phyloP scores from a whole-genome alignment of 805 yeast species.

The Wickerhamiella kurtzmanii region DNA sequence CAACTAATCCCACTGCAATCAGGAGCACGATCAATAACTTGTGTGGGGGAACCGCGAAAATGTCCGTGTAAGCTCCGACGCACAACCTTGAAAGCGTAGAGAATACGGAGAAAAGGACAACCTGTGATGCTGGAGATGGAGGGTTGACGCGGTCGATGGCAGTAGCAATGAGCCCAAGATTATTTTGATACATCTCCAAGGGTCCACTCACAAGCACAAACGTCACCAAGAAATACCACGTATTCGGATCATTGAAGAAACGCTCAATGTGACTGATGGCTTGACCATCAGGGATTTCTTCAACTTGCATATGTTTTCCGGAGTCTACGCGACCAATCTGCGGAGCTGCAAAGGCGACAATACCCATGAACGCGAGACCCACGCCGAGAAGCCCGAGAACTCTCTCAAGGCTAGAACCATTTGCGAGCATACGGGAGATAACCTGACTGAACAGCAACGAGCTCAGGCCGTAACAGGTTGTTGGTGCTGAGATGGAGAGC shows the following conservation, averaged over 20 bases:
- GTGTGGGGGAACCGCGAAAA: conserved; percentile 29
- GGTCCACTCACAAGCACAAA: conserved; percentile 68
- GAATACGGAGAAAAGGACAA: conserved; percentile 45
- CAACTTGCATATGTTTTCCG: background rate
- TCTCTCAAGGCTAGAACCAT: background rate
- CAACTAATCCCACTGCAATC: conserved; percentile 22
- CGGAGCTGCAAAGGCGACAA: conserved; percentile 19
- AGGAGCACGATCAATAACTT: conserved; percentile 22
- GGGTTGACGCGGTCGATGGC: conserved; percentile 23
- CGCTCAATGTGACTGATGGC: conserved; percentile 15
- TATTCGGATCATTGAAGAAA: conserved; percentile 15
- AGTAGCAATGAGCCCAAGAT: conserved; percentile 60
- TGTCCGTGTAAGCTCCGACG: conserved; percentile 59
- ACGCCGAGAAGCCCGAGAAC: conserved; percentile 17
- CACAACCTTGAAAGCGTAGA: conserved; percentile 60
- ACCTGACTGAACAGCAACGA: conserved; percentile 61
- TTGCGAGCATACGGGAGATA: conserved; percentile 14
- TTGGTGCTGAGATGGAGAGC: conserved; percentile 76
- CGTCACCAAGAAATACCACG: conserved; percentile 50
- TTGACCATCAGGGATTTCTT: background rate
- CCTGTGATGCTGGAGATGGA: conserved; percentile 27
- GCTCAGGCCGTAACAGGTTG: conserved; percentile 74
- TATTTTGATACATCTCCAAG: conserved; percentile 69
- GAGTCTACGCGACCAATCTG: conserved; percentile 11
- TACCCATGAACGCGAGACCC: conserved; percentile 18